These are phyloP conservation scores for Corrigiola litoralis DNA, from an alignment of 179 eudicot genomes.

Conservation along the genomic window DNA sequence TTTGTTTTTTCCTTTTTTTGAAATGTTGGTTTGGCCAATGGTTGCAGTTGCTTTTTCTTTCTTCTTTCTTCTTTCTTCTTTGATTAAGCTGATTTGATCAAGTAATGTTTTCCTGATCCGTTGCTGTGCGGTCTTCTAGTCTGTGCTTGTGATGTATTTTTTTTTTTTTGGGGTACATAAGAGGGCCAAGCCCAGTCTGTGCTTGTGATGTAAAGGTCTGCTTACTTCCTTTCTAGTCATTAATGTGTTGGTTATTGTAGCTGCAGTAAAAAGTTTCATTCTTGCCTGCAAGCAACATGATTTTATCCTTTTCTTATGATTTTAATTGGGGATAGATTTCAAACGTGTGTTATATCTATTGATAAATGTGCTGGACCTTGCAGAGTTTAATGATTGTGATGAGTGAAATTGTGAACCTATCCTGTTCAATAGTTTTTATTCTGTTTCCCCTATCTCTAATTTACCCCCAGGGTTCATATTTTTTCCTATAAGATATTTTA, in stretches of 20 bases:
- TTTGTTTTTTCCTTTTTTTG: neutral
- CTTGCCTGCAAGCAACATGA: neutral
- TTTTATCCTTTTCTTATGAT: neutral
- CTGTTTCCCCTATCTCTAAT: neutral
- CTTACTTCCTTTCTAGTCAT: neutral
- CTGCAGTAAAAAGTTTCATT: neutral
- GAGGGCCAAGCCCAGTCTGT: too few species aligned
- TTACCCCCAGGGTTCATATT: neutral
- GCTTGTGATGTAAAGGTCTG: too few species aligned
- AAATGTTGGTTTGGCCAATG: neutral
- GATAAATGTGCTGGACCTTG: neutral
- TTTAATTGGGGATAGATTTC: neutral
- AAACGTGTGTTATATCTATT: neutral
- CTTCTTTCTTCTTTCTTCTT: neutral
- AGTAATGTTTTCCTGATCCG: neutral
- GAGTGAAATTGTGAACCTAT: neutral
- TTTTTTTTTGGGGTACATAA: too few species aligned
- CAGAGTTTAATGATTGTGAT: neutral
- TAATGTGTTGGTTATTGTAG: neutral
- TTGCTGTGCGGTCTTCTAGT: neutral
- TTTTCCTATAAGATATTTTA: neutral
- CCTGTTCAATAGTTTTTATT: neutral
- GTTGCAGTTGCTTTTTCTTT: slow-evolving; percentile 1
- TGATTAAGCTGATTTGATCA: neutral
- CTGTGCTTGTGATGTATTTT: neutral